These are phyloP conservation scores for Ambispora gerdemannii DNA, from an alignment of 192 early-diverging fungal species.

Conservation along the genomic window DNA sequence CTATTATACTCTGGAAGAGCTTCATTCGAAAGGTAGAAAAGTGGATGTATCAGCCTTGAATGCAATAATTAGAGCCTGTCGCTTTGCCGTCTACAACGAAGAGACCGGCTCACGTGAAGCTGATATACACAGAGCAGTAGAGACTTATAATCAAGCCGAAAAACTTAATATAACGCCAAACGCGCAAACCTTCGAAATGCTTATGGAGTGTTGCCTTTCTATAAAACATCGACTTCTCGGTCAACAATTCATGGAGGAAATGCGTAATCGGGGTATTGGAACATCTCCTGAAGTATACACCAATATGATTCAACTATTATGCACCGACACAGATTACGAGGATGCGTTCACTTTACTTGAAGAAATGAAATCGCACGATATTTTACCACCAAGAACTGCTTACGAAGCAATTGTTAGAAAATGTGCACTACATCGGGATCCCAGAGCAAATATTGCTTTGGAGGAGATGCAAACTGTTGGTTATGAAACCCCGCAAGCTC, in stretches of 20 bases:
- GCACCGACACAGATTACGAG: slow-evolving; percentile 63
- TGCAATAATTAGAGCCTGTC: slow-evolving; percentile 52
- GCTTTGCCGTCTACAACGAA: slow-evolving; percentile 27
- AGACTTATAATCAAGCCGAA: slow-evolving; percentile 46
- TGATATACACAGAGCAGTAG: slow-evolving; percentile 46
- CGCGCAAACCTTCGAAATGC: slow-evolving; percentile 53
- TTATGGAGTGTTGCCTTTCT: slow-evolving; percentile 50
- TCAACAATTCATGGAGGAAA: slow-evolving; percentile 45
- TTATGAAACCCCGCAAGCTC: slow-evolving; percentile 22
- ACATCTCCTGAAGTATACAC: slow-evolving; percentile 54
- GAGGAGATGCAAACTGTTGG: slow-evolving; percentile 65
- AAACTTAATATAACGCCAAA: slow-evolving; percentile 46
- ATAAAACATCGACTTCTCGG: slow-evolving; percentile 53
- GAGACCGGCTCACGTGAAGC: neutral
- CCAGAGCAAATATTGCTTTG: slow-evolving; percentile 54
- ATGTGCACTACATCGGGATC: slow-evolving; percentile 57
- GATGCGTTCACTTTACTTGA: slow-evolving; percentile 73
- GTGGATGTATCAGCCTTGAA: slow-evolving; percentile 61
- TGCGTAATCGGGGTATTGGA: slow-evolving; percentile 47
- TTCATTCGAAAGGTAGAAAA: slow-evolving; percentile 44
- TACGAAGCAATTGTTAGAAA: slow-evolving; percentile 54
- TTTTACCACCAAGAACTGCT: slow-evolving; percentile 50
- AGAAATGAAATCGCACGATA: slow-evolving; percentile 62
- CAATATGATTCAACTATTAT: slow-evolving; percentile 49
- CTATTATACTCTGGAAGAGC: slow-evolving; percentile 44